These are phyloP conservation scores for Candida cerambycidarum DNA, from an alignment of 805 yeast species.

Conservation along the genomic window DNA sequence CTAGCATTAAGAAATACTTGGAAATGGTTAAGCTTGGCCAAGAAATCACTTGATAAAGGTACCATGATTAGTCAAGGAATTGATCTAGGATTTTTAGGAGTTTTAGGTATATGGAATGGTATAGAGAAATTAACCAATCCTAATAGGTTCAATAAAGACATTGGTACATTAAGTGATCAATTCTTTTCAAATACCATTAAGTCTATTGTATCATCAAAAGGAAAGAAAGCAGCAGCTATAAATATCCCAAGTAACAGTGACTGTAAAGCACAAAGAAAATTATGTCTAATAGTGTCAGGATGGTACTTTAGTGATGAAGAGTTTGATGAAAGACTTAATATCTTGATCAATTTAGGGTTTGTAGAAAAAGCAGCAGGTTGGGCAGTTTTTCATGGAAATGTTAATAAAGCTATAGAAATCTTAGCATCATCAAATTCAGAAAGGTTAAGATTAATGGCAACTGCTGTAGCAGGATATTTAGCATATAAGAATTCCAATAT, in stretches of 20 bases:
- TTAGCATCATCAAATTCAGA: constrained; percentile 72
- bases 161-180: constrained; percentile 29
- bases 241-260: constrained; percentile 47
- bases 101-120: constrained; percentile 86
- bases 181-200: constrained; percentile 52
- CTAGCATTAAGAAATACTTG: constrained; percentile 67
- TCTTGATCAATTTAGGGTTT: constrained; percentile 56
- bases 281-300: constrained; percentile 83
- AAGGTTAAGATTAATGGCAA: constrained; percentile 73
- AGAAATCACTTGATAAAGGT: constrained; percentile 60
- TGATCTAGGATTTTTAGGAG: constrained; percentile 87
- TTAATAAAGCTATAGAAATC: constrained; percentile 76
- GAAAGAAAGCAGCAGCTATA: constrained; percentile 46
- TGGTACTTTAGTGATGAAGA: constrained; percentile 82
- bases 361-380: constrained; percentile 94
- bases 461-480: constrained; percentile 90
- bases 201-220: constrained; percentile 49
- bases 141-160: constrained; percentile 40
- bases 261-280: constrained; percentile 63
- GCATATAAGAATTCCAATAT: constrained; percentile 57
- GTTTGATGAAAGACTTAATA: constrained; percentile 64
- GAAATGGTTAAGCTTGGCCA: constrained; percentile 85
- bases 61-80: constrained; percentile 66
- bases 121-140: constrained; percentile 48
- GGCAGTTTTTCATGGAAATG: constrained; percentile 94